Percentiles rank a stretch among this genome's conserved stretches.
Conservation (phyloP, 495 filamentous ascomycete species). For the Aspergillus sclerotiicarbonarius region DNA sequence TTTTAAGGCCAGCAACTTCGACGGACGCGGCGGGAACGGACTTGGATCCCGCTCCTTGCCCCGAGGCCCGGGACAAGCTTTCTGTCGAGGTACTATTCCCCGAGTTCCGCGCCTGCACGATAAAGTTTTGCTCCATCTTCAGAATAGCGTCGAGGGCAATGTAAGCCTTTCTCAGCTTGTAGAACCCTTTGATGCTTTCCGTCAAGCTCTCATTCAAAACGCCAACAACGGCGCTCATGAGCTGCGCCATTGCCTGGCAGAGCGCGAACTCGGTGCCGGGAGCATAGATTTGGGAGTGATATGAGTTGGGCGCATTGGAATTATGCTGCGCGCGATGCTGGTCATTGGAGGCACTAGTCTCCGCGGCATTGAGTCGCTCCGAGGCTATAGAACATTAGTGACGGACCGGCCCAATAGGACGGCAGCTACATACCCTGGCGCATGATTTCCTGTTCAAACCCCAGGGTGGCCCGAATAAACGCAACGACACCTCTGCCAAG, state of each 20-base stretch:
- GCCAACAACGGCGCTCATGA: conserved; percentile 86
- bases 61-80: conserved; percentile 14
- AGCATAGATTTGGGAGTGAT: conserved; percentile 66
- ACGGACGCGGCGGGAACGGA: conserved; percentile 1
- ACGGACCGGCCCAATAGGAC: not conserved
- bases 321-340: conserved; percentile 66
- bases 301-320: conserved; percentile 44
- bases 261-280: conserved; percentile 83
- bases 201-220: conserved; percentile 92
- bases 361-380: conserved; percentile 71
- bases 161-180: conserved; percentile 89
- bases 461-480: conserved; percentile 83
- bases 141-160: conserved; percentile 75
- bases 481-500: conserved; percentile 76
- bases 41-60: not conserved
- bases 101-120: conserved; percentile 42
- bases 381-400: conserved; percentile 51
- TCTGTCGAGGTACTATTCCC: conserved; percentile 16
- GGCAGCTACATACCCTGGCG: conserved; percentile 56
- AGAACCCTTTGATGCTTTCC: conserved; percentile 87
- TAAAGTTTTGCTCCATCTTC: conserved; percentile 59
- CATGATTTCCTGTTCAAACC: conserved; percentile 96
- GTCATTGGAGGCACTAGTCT: conserved; percentile 72
- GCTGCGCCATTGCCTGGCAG: conserved; percentile 72
- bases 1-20: conserved; percentile 23